Evolutionary conservation across 2,329 filamentous ascomycete genomes (phyloP).

Genomic region (Diaporthe citrichinensis): DNA sequence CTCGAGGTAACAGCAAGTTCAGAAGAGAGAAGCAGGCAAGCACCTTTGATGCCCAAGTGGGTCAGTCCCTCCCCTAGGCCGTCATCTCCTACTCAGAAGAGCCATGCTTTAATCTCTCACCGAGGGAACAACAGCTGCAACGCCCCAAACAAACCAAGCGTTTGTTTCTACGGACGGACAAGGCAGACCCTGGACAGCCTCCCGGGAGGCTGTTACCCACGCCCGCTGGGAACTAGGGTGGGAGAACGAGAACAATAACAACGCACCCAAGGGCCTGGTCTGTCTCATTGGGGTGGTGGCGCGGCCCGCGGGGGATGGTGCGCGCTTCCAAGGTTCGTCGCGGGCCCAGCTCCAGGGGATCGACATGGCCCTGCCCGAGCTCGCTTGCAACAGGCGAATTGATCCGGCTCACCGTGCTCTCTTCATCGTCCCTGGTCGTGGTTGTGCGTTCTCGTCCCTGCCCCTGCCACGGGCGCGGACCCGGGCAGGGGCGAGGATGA

Average conservation of each 20-base stretch:
- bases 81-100: constrained; percentile 1
- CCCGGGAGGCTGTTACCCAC: constrained; percentile 23
- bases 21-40: neutral
- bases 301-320: constrained; percentile 2
- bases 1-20: neutral
- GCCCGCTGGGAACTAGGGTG: constrained; percentile 1
- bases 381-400: constrained; percentile 14
- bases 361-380: constrained; percentile 19
- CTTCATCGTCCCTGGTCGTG: neutral
- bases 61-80: neutral
- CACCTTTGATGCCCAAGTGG: constrained; percentile 18
- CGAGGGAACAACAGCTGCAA: constrained; percentile 22
- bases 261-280: neutral
- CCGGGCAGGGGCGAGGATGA: neutral
- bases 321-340: constrained; percentile 8
- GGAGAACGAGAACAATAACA: constrained; percentile 1
- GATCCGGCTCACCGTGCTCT: constrained; percentile 17
- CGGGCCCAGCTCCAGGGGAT: constrained; percentile 4
- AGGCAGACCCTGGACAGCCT: neutral
- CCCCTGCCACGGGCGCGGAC: neutral
- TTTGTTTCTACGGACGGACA: constrained; percentile 29
- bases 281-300: constrained; percentile 16
- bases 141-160: constrained; percentile 26
- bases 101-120: constrained; percentile 29
- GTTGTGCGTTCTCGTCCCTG: neutral